These are phyloP conservation scores for Purshia tridentata DNA, from an alignment of 306 rosid species.

Conservation along the genomic window DNA sequence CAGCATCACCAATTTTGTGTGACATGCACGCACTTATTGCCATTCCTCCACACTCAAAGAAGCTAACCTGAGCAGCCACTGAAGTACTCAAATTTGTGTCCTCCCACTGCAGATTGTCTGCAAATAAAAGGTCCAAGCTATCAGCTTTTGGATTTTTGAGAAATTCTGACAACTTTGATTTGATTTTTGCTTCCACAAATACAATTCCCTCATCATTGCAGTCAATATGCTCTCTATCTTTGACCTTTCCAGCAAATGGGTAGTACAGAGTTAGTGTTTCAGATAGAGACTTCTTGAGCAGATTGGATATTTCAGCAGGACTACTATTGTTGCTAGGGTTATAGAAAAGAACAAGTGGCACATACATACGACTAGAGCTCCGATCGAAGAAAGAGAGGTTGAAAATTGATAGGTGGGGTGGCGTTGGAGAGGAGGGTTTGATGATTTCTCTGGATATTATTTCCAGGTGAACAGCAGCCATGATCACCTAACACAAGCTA, in stretches of 20 bases:
- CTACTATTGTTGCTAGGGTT: background rate
- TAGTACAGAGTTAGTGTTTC: conserved; percentile 43
- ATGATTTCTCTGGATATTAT: conserved; percentile 44
- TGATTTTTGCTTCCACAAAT: conserved; percentile 31
- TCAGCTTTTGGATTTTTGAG: conserved; percentile 23
- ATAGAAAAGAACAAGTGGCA: conserved; percentile 46
- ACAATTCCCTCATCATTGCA: conserved; percentile 57
- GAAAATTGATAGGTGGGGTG: conserved; percentile 27
- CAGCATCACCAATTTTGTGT: conserved; percentile 47
- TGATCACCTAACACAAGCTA: background rate
- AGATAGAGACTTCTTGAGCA: conserved; percentile 45
- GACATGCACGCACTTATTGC: conserved; percentile 36
- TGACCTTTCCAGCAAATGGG: conserved; percentile 46
- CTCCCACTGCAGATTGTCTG: conserved; percentile 36
- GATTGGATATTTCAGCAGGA: background rate
- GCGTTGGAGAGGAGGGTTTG: conserved; percentile 49
- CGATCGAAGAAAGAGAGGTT: conserved; percentile 42
- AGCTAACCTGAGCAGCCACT: conserved; percentile 41
- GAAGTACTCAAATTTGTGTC: background rate
- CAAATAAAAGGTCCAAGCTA: conserved; percentile 25
- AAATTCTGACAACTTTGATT: conserved; percentile 18
- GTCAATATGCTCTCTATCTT: conserved; percentile 30
- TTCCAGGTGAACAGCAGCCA: conserved; percentile 18
- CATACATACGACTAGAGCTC: conserved; percentile 5
- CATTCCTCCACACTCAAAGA: conserved; percentile 51